Evolutionary conservation across 2,329 filamentous ascomycete species (phyloP), one percentile per base, ranked within the genome.

Genomic region (Fusarium bactridioides): DNA sequence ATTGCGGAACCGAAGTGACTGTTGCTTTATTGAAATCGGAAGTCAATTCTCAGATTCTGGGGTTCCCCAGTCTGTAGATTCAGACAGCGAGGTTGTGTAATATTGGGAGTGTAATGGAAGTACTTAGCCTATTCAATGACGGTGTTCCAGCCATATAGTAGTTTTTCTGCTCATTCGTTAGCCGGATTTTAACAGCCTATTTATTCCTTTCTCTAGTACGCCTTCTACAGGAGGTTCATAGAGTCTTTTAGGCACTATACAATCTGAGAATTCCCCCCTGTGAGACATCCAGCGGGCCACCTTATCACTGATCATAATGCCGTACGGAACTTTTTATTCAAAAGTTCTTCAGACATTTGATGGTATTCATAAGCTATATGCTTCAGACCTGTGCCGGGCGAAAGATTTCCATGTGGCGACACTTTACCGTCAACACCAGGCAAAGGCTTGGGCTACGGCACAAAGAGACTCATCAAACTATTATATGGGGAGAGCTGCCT

Each of bases 1-100:
- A 73, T 38, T 70, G 61, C 55, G 62, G 64, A 63, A 58, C 47
- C 45, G 27, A 25, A 29, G n/a, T 9, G 2, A 2, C 8, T 13
- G 10, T 27, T 47, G 1, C 4, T 21, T 38, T 33, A 9, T 23
- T 40, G 19, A 12, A 54, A n/a, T 18, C 4, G 16, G 19, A 5
- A 29, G 19, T 18, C 10, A n/a, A 13, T 19, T 10, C 2, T 35
- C 5, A 23, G 16, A 16, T 21, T 7, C 29, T 19, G 13, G 19
- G 13, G 6, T 40, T 23, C 12, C 25, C 11, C 19, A 25, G 9
- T 35, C 15, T 23, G 29, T 19, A 23, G 21, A 13, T 23, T 18
- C 6, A 27, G 33, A 7, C 15, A 13, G 12, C 7, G 16, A 56
- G 59, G 38, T 16, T 7, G 25, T 33, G 25, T 12, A 31, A 21